These are phyloP conservation scores for Monoraphidium neglectum DNA, from an alignment of 139 green algal species.

Conservation along the genomic window DNA sequence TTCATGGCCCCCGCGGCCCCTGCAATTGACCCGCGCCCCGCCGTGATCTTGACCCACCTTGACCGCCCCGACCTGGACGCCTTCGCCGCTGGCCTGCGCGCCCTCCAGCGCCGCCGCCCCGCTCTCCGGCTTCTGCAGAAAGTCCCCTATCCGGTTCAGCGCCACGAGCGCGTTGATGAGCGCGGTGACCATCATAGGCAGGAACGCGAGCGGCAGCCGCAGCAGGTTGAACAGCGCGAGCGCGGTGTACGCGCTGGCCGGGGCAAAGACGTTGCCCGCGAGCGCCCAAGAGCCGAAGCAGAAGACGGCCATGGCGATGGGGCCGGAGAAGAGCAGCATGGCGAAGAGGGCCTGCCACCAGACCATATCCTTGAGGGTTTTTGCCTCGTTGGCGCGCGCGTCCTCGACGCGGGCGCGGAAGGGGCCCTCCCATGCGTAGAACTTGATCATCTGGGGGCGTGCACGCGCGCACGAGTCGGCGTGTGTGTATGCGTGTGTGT, in stretches of 20 bases:
- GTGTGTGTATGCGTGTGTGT: too few relatives aligned
- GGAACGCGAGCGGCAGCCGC: constrained; percentile 90
- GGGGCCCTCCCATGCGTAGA: constrained; percentile 83
- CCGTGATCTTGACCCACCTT: too few relatives aligned
- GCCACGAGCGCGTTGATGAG: constrained; percentile 65
- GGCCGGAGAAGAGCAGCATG: constrained; percentile 77
- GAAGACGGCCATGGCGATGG: constrained; percentile 77
- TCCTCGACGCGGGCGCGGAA: constrained; percentile 58
- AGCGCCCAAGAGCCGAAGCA: constrained; percentile 82
- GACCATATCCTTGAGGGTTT: constrained; percentile 47
- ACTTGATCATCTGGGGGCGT: constrained; percentile 72
- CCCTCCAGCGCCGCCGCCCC: background rate
- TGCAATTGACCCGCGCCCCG: too few relatives aligned
- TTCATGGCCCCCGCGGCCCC: too few relatives aligned
- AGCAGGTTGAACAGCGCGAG: constrained; percentile 93
- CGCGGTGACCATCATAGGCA: constrained; percentile 77
- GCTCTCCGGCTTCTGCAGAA: constrained; percentile 50
- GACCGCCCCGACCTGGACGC: constrained; percentile 8
- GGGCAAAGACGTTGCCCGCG: constrained; percentile 44
- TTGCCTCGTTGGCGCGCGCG: constrained; percentile 61
- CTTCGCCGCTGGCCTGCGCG: constrained; percentile 5
- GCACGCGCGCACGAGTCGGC: background rate
- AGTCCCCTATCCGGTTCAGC: constrained; percentile 57
- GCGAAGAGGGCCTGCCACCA: constrained; percentile 67
- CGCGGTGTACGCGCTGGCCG: constrained; percentile 76